Conservation (phyloP, 257 asterid genomes). For the Fraxinus pennsylvanica region DNA sequence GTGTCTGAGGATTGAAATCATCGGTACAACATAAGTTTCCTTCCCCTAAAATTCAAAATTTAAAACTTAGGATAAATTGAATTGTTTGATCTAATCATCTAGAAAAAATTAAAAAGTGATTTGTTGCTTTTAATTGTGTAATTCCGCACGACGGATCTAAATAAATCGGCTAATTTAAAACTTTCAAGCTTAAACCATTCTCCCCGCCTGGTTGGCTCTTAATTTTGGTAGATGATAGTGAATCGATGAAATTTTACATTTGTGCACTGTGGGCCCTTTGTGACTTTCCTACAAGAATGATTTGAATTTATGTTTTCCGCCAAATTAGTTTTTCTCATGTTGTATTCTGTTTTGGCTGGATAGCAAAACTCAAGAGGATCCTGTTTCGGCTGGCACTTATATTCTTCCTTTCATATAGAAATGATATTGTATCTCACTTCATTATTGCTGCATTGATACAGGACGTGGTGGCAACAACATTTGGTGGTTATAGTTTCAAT, state of each 20-base stretch:
- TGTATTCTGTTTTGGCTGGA: background rate
- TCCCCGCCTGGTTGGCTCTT: background rate
- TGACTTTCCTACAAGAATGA: background rate
- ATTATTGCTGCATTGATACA: conserved; percentile 28
- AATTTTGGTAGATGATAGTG: background rate
- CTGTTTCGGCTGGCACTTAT: background rate
- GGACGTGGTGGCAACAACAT: conserved; percentile 61
- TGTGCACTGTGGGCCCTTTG: background rate
- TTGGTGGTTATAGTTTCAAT: conserved; percentile 39
- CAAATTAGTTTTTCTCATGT: background rate
- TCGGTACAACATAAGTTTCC: no score
- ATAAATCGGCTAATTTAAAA: no score
- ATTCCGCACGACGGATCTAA: no score
- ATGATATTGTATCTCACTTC: background rate
- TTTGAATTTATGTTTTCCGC: conserved; percentile 8
- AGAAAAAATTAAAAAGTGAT: no score
- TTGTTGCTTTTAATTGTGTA: no score
- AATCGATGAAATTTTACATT: background rate
- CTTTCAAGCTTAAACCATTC: background rate
- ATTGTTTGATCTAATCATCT: no score
- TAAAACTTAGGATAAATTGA: no score
- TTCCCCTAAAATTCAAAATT: no score
- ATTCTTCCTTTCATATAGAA: background rate
- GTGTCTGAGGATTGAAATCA: no score
- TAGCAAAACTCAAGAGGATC: background rate